These are phyloP conservation scores for Vanrija pseudolonga DNA, from an alignment of 1,284 basidiomycete species.

Conservation along the genomic window DNA sequence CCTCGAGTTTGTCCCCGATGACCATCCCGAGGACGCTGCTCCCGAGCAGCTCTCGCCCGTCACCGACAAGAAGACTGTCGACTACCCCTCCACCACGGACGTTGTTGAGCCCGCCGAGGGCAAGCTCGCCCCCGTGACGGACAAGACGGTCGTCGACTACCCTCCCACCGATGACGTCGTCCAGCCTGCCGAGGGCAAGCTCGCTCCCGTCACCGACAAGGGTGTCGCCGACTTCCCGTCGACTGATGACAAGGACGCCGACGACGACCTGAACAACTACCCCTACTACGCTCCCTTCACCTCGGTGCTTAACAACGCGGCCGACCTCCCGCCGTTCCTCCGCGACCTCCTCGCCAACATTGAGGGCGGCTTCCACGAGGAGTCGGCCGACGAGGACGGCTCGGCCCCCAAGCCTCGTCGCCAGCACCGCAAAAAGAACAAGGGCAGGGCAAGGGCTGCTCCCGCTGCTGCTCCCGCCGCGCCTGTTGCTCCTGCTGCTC, in stretches of 20 bases:
- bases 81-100: not conserved
- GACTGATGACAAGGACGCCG: not conserved
- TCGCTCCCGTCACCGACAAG: constrained; percentile 1
- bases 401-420: not conserved
- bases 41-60: not conserved
- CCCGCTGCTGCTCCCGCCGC: constrained; percentile 70
- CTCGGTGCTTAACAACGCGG: constrained; percentile 21
- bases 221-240: not conserved
- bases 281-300: constrained; percentile 21
- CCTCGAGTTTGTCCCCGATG: constrained; percentile 39
- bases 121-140: not conserved
- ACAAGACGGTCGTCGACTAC: not conserved
- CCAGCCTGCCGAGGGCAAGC: not conserved
- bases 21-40: constrained; percentile 3
- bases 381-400: constrained; percentile 1
- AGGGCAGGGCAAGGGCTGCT: constrained; percentile 21
- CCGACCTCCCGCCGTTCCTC: constrained; percentile 24
- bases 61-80: not conserved
- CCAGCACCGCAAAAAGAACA: not conserved
- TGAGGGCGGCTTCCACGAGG: constrained; percentile 15
- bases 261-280: not conserved
- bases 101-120: not conserved
- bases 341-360: constrained; percentile 26
- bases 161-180: constrained; percentile 2
- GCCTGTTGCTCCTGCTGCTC: constrained; percentile 91